phyloP scores from a whole-genome alignment of 2,329 filamentous ascomycete species.

The Penicillium janthinellum region DNA sequence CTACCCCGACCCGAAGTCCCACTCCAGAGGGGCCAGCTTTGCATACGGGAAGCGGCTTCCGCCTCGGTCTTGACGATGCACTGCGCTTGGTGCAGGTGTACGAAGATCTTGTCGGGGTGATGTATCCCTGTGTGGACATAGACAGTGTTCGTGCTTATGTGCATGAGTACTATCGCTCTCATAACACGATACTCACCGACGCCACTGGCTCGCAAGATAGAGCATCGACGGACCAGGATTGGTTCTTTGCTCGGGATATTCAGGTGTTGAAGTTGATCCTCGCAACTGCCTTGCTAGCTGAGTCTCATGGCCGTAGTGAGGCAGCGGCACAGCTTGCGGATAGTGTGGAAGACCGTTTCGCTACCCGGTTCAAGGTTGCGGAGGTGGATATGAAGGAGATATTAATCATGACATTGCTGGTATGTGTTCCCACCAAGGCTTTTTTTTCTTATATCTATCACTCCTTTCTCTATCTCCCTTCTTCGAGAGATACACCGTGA shows the following conservation, averaged over 20 bases:
- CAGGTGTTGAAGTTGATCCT: conserved; percentile 78
- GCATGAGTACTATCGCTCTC: conserved; percentile 26
- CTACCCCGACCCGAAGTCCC: conserved; percentile 24
- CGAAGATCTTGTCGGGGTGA: conserved; percentile 83
- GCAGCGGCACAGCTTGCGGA: conserved; percentile 40
- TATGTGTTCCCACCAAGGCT: conserved; percentile 6
- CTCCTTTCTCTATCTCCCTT: not conserved
- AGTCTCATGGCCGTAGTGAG: conserved; percentile 75
- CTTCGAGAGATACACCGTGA: not conserved
- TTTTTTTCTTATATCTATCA: not conserved
- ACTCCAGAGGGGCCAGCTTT: conserved; percentile 33
- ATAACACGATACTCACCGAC: not conserved
- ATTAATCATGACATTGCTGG: conserved; percentile 36
- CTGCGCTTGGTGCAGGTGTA: conserved; percentile 74
- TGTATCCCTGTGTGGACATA: conserved; percentile 83
- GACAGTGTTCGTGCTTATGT: conserved; percentile 61
- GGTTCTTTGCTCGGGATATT: conserved; percentile 52
- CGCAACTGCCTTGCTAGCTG: conserved; percentile 72
- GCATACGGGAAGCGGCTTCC: conserved; percentile 67
- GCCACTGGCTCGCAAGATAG: not conserved
- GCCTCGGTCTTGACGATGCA: conserved; percentile 73
- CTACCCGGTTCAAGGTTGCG: conserved; percentile 35
- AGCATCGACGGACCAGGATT: conserved; percentile 31
- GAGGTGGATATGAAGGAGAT: conserved; percentile 45
- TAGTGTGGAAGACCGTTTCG: conserved; percentile 40